These are phyloP conservation scores for Colletotrichum costaricense DNA, from an alignment of 2,329 filamentous ascomycete species.

Conservation along the genomic window DNA sequence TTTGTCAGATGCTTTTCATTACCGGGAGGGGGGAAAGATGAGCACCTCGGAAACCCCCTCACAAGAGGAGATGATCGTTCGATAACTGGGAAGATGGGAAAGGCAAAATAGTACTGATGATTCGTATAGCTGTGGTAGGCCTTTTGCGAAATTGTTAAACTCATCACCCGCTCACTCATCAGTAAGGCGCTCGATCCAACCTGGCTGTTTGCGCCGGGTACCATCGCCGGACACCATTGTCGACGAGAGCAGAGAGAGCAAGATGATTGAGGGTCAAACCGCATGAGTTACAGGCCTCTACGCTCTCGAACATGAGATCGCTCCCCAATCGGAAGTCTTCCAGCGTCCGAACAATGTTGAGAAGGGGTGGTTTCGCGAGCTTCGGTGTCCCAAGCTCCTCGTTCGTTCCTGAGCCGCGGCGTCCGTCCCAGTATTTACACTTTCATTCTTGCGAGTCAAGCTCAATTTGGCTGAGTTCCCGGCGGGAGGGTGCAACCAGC, in stretches of 20 bases:
- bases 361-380: not conserved
- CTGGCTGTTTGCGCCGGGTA: too few species aligned
- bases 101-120: not conserved
- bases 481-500: not conserved
- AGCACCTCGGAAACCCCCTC: not conserved
- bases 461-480: not conserved
- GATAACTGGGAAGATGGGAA: not conserved
- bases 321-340: constrained; percentile 18
- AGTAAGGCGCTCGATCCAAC: too few species aligned
- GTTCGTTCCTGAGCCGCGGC: not conserved
- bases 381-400: not conserved
- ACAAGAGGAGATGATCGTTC: not conserved
- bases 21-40: not conserved
- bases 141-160: not conserved
- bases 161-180: not conserved
- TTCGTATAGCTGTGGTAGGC: not conserved
- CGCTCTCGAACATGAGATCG: not conserved
- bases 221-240: too few species aligned
- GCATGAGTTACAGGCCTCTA: not conserved
- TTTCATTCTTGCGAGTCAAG: not conserved
- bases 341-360: constrained; percentile 20
- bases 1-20: not conserved
- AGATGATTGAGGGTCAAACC: not conserved
- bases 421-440: not conserved
- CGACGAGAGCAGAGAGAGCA: too few species aligned